Conservation (phyloP, 192 early-diverging fungal species). For the Backusella sp. region DNA sequence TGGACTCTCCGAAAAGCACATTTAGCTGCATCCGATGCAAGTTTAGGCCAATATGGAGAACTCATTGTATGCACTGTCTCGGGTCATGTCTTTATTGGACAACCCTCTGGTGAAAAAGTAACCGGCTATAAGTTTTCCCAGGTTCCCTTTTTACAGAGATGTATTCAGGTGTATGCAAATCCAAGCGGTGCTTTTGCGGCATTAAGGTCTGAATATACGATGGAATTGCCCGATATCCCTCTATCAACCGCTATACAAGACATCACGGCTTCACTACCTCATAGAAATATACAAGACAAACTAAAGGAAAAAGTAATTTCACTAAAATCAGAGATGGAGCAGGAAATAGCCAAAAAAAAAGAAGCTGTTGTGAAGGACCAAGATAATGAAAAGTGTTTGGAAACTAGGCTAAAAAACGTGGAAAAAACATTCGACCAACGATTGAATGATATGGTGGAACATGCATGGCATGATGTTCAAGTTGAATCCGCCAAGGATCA, state of each 20-base stretch:
- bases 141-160: slow-evolving; percentile 59
- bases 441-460: background rate
- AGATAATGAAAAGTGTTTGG: background rate
- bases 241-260: background rate
- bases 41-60: slow-evolving; percentile 67
- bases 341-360: slow-evolving; percentile 18
- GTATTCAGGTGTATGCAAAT: slow-evolving; percentile 54
- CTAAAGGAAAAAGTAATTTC: background rate
- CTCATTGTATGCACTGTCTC: slow-evolving; percentile 62
- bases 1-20: slow-evolving; percentile 54
- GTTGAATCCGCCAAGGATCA: slow-evolving; percentile 14
- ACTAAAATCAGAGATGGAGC: background rate
- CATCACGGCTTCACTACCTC: background rate
- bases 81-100: slow-evolving; percentile 68
- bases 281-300: background rate
- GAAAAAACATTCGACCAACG: background rate
- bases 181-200: slow-evolving; percentile 65
- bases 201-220: slow-evolving; percentile 48
- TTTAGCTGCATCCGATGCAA: slow-evolving; percentile 53
- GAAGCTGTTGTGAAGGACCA: background rate
- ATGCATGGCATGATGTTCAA: slow-evolving; percentile 16
- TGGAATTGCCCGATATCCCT: background rate
- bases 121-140: slow-evolving; percentile 53
- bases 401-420: background rate
- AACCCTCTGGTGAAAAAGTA: slow-evolving; percentile 22